These are phyloP conservation scores for Phaffomyces thermotolerans DNA, from an alignment of 805 yeast species.

Conservation along the genomic window DNA sequence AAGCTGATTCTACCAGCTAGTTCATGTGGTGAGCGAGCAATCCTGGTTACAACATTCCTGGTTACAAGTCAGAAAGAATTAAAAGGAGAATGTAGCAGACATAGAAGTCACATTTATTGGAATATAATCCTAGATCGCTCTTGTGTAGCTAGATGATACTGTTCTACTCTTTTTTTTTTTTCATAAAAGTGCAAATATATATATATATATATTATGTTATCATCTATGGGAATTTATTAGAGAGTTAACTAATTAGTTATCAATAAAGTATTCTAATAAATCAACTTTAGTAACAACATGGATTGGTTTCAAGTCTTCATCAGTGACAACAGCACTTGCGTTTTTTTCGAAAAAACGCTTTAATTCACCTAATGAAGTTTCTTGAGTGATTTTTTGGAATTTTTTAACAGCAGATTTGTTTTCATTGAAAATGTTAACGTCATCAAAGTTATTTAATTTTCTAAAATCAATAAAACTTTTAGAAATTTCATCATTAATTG, in stretches of 20 bases:
- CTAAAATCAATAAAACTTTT: conserved; percentile 69
- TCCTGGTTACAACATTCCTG: no score
- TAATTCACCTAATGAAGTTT: conserved; percentile 59
- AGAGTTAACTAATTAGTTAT: not conserved
- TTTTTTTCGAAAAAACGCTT: conserved; percentile 78
- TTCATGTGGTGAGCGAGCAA: no score
- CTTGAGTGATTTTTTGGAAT: conserved; percentile 57
- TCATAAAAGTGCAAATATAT: no score
- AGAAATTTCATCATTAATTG: conserved; percentile 47
- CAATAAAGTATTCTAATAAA: conserved; percentile 45
- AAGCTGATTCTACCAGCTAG: no score
- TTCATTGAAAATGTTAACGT: conserved; percentile 56
- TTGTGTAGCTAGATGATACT: no score
- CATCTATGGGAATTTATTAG: no score
- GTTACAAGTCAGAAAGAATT: no score
- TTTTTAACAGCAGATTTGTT: conserved; percentile 57
- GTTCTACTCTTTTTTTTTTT: no score
- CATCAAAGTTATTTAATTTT: conserved; percentile 51
- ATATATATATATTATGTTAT: no score
- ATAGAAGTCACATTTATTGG: no score
- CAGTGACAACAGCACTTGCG: conserved; percentile 79
- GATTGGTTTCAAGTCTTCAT: conserved; percentile 58
- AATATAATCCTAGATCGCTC: no score
- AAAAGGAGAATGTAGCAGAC: no score
- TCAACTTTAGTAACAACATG: conserved; percentile 88